Conservation (phyloP, 2,329 filamentous ascomycete genomes). For the Furcasterigmium sp. region DNA sequence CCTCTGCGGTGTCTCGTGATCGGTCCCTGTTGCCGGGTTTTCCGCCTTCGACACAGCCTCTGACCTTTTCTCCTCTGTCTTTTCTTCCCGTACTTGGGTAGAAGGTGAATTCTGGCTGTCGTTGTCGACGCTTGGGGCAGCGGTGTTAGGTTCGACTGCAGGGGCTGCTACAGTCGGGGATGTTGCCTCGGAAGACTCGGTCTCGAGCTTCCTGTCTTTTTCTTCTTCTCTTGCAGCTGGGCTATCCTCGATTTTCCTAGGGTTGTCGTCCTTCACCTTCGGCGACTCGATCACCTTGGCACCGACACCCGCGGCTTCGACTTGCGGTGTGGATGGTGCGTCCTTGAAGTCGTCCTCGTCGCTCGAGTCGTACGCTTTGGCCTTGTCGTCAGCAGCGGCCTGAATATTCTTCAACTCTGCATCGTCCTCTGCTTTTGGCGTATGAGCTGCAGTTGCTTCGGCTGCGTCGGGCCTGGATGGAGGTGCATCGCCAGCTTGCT, state of each 20-base stretch:
- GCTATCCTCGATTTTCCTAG: slow-evolving; percentile 4
- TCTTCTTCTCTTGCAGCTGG: slow-evolving; percentile 5
- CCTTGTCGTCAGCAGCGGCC: slow-evolving; percentile 3
- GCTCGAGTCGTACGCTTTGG: slow-evolving; percentile 14
- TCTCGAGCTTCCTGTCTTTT: neutral
- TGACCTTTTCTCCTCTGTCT: too few species aligned
- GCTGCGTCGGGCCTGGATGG: neutral
- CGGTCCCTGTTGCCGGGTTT: too few species aligned
- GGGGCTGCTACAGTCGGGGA: neutral
- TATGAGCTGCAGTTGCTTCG: neutral
- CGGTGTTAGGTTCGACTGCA: slow-evolving; percentile 6
- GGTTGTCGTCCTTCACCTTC: neutral
- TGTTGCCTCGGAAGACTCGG: neutral
- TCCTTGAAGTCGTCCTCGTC: slow-evolving; percentile 21
- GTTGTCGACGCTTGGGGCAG: neutral
- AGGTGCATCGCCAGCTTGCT: neutral
- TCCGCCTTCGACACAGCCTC: too few species aligned
- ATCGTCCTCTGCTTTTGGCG: slow-evolving; percentile 4
- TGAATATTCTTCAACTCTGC: slow-evolving; percentile 6
- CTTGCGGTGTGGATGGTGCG: slow-evolving; percentile 14
- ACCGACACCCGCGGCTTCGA: slow-evolving; percentile 5
- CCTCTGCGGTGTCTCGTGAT: too few species aligned
- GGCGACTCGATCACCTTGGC: slow-evolving; percentile 3
- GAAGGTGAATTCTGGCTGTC: neutral
- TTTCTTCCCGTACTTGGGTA: too few species aligned